Conservation (phyloP, 768 basidiomycete genomes). For the Trametes meyenii region DNA sequence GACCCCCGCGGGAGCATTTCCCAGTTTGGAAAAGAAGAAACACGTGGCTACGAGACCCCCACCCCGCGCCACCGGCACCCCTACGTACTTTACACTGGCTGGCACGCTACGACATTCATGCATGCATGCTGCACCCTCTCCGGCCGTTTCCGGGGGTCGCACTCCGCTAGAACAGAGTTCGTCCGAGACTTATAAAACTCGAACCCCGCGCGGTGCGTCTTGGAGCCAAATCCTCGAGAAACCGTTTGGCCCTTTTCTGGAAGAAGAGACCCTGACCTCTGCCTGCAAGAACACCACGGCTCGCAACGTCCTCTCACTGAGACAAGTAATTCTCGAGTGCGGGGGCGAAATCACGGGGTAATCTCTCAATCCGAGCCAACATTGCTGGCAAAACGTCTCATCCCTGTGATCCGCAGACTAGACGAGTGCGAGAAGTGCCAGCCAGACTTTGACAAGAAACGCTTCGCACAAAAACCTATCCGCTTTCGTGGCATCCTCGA, state of each 20-base stretch:
- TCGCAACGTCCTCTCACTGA: constrained; percentile 13
- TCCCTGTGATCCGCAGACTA: constrained; percentile 14
- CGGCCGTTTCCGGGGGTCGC: too few species aligned
- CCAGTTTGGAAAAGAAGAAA: background rate
- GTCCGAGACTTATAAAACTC: too few species aligned
- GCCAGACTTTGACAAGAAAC: constrained; percentile 12
- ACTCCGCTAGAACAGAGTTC: too few species aligned
- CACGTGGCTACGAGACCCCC: constrained; percentile 13
- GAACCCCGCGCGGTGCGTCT: background rate
- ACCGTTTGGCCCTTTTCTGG: constrained; percentile 29
- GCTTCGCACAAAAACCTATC: constrained; percentile 30
- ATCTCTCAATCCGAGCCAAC: background rate
- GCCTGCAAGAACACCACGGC: constrained; percentile 11
- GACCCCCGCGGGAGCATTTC: background rate
- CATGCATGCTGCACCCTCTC: too few species aligned
- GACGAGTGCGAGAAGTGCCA: constrained; percentile 19
- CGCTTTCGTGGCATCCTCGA: constrained; percentile 55
- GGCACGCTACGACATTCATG: too few species aligned
- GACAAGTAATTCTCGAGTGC: constrained; percentile 18
- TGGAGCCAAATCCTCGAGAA: constrained; percentile 13
- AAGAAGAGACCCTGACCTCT: constrained; percentile 20
- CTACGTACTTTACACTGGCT: too few species aligned
- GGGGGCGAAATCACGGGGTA: constrained; percentile 21
- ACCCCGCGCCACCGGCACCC: background rate
- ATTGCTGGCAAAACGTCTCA: background rate